Conservation (phyloP, 257 asterid genomes). For the Solanum tarapatanum region DNA sequence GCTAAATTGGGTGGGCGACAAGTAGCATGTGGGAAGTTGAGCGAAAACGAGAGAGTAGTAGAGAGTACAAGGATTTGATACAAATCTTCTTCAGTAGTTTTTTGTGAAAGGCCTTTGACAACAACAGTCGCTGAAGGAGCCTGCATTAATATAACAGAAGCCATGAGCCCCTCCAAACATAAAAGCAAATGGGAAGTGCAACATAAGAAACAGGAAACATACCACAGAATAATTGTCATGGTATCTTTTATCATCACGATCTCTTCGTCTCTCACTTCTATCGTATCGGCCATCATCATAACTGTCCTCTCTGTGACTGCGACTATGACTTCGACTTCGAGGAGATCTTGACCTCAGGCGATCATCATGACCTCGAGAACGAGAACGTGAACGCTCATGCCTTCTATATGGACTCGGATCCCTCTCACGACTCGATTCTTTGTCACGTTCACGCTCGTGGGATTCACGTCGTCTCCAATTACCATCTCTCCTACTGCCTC, state of each 20-base stretch:
- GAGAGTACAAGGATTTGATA: constrained; percentile 73
- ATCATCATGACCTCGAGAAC: constrained; percentile 71
- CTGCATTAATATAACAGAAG: constrained; percentile 26
- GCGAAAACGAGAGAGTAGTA: constrained; percentile 4
- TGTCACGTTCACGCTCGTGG: constrained; percentile 76
- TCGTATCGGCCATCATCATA: constrained; percentile 64
- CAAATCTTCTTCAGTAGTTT: constrained; percentile 94
- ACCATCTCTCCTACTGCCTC: constrained; percentile 70
- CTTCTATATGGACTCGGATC: constrained; percentile 64
- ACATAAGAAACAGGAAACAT: constrained; percentile 9
- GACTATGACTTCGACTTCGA: constrained; percentile 66
- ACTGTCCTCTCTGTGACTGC: constrained; percentile 80
- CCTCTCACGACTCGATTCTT: constrained; percentile 72
- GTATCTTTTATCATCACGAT: constrained; percentile 62
- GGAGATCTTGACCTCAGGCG: constrained; percentile 83
- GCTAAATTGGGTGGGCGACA: neutral
- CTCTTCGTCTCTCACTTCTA: constrained; percentile 73
- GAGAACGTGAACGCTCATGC: constrained; percentile 61
- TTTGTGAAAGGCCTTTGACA: constrained; percentile 92
- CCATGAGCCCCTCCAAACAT: neutral
- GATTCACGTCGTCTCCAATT: constrained; percentile 75
- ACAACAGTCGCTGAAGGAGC: constrained; percentile 95
- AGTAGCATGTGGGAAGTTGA: neutral
- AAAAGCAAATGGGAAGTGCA: neutral
- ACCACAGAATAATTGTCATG: constrained; percentile 63